These are phyloP conservation scores for Choanephora cucurbitarum DNA, from an alignment of 371 early-diverging fungal genomes.

Conservation along the genomic window DNA sequence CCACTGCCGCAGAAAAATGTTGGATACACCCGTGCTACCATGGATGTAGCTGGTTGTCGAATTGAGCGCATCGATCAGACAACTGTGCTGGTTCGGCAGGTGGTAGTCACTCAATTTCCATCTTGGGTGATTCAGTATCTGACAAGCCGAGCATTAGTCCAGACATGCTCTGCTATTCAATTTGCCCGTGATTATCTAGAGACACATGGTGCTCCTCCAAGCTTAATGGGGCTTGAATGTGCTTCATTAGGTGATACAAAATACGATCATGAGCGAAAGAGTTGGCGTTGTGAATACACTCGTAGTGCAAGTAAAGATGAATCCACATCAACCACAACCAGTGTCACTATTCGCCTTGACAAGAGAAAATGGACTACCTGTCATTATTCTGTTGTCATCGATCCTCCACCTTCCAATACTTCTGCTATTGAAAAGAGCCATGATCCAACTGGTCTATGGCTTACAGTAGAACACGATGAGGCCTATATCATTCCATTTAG, in stretches of 20 bases:
- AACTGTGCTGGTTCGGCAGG: slow-evolving; percentile 41
- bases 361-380: slow-evolving; percentile 43
- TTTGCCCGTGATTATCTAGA: slow-evolving; percentile 47
- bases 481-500: slow-evolving; percentile 55
- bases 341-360: slow-evolving; percentile 52
- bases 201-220: slow-evolving; percentile 55
- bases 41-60: slow-evolving; percentile 56
- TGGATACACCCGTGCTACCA: slow-evolving; percentile 48
- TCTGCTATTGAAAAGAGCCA: slow-evolving; percentile 32
- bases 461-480: slow-evolving; percentile 54
- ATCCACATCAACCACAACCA: too few species aligned
- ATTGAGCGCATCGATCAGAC: slow-evolving; percentile 37
- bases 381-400: slow-evolving; percentile 50
- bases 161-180: slow-evolving; percentile 25
- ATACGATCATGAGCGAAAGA: slow-evolving; percentile 48
- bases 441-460: slow-evolving; percentile 54
- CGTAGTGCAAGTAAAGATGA: slow-evolving; percentile 18
- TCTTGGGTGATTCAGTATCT: slow-evolving; percentile 24
- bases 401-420: slow-evolving; percentile 59
- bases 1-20: slow-evolving; percentile 41
- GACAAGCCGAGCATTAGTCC: slow-evolving; percentile 16
- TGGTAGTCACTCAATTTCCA: slow-evolving; percentile 38
- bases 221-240: slow-evolving; percentile 42
- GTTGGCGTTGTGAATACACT: slow-evolving; percentile 58
- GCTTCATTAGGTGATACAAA: slow-evolving; percentile 43